Evolutionary conservation across 2,329 filamentous ascomycete genomes (phyloP).

Genomic region (Talaromyces atroroseus): DNA sequence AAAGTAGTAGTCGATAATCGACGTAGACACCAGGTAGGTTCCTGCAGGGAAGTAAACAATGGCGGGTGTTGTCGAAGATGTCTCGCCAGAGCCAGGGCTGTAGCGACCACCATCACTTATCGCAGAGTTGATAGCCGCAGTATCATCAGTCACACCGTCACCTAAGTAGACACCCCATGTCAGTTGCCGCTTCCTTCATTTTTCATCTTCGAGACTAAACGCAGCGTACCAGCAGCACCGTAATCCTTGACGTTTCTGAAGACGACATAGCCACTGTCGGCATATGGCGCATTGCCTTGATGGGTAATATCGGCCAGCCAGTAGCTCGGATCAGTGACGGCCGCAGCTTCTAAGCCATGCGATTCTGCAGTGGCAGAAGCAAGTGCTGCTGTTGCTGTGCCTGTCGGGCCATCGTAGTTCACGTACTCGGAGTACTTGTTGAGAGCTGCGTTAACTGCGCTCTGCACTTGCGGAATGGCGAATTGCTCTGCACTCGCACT

Average conservation of each 20-base stretch:
- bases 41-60: constrained; percentile 56
- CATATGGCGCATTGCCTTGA: constrained; percentile 17
- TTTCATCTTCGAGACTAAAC: not conserved
- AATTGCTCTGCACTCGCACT: constrained; percentile 15
- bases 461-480: constrained; percentile 18
- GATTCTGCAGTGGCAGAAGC: constrained; percentile 3
- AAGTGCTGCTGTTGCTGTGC: constrained; percentile 5
- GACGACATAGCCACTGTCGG: constrained; percentile 10
- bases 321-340: constrained; percentile 21
- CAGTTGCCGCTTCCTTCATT: not conserved
- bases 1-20: constrained; percentile 59
- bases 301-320: constrained; percentile 31
- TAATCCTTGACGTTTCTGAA: constrained; percentile 22
- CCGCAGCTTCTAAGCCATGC: constrained; percentile 2
- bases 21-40: constrained; percentile 52
- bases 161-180: constrained; percentile 22
- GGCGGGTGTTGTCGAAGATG: constrained; percentile 49
- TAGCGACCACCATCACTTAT: constrained; percentile 44
- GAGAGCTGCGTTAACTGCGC: constrained; percentile 16
- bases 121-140: constrained; percentile 49
- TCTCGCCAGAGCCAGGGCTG: constrained; percentile 33
- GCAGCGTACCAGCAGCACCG: constrained; percentile 24
- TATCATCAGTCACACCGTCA: constrained; percentile 51
- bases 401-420: constrained; percentile 16
- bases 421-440: constrained; percentile 16